phyloP scores from a whole-genome alignment of 2,329 filamentous ascomycete genomes.

The Byssothecium circinans region DNA sequence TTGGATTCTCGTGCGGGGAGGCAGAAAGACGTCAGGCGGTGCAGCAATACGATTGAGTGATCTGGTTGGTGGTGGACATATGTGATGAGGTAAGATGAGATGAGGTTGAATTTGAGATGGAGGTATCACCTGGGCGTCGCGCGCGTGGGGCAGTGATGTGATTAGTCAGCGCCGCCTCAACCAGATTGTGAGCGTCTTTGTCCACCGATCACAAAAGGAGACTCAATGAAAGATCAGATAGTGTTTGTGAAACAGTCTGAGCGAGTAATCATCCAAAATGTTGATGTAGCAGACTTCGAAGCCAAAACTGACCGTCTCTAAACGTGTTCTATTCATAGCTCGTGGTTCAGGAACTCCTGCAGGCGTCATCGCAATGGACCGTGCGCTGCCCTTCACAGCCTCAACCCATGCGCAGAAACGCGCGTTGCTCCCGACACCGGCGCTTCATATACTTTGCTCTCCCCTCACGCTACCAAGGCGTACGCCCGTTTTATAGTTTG shows the following conservation, averaged over 20 bases:
- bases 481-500: constrained; percentile 12
- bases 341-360: neutral
- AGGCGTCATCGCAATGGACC: neutral
- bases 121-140: too few species aligned
- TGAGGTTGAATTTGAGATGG: too few species aligned
- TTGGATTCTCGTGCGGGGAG: neutral
- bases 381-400: neutral
- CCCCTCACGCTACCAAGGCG: neutral
- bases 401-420: neutral
- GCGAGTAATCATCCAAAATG: too few species aligned
- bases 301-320: too few species aligned
- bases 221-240: too few species aligned
- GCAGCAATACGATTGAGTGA: neutral
- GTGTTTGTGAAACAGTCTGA: too few species aligned
- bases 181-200: too few species aligned
- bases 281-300: too few species aligned
- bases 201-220: too few species aligned
- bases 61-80: neutral
- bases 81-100: neutral
- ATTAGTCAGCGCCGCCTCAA: too few species aligned
- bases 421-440: neutral
- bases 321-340: neutral
- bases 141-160: too few species aligned
- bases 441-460: neutral
- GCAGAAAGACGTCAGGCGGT: too few species aligned